Percentiles rank a stretch among this genome's conserved stretches.
These are phyloP conservation scores for Ramichloridium luteum DNA, from an alignment of 2,329 filamentous ascomycete species.

Conservation along the genomic window DNA sequence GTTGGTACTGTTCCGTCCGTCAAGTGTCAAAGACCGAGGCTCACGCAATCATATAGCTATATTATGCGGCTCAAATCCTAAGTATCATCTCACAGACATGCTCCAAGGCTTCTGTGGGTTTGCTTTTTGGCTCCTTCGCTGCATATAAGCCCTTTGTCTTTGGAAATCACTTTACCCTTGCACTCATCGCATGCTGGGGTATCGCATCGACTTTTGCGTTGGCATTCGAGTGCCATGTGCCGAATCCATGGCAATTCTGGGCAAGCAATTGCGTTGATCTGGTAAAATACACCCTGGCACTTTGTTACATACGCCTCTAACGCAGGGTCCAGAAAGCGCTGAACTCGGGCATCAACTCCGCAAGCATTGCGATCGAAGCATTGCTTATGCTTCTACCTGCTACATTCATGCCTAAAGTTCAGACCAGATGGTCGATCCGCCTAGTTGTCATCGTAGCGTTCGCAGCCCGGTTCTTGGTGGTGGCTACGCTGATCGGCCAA, in stretches of 20 bases:
- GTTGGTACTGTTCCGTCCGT: background rate
- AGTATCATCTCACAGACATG: background rate
- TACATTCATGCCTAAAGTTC: slow-evolving; percentile 1
- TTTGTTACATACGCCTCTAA: no score
- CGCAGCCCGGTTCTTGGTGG: background rate
- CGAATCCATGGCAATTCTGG: background rate
- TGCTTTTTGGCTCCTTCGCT: background rate
- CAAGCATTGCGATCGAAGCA: background rate
- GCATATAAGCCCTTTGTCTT: background rate
- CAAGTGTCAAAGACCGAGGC: background rate
- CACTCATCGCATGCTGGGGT: background rate
- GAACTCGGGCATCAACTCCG: background rate
- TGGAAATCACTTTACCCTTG: background rate
- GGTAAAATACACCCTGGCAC: no score
- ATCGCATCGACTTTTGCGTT: background rate
- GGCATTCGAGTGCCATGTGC: background rate
- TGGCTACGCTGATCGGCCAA: background rate
- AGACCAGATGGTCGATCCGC: background rate
- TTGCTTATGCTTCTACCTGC: background rate
- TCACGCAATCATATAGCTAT: no score
- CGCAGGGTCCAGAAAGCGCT: background rate
- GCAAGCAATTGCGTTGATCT: background rate
- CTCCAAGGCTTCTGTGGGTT: slow-evolving; percentile 1
- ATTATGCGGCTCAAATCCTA: background rate
- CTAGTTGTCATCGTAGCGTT: background rate